Evolutionary conservation across 1,284 basidiomycete species (phyloP), one percentile per base, ranked within the genome.

Genomic region (Agroathelia rolfsii): DNA sequence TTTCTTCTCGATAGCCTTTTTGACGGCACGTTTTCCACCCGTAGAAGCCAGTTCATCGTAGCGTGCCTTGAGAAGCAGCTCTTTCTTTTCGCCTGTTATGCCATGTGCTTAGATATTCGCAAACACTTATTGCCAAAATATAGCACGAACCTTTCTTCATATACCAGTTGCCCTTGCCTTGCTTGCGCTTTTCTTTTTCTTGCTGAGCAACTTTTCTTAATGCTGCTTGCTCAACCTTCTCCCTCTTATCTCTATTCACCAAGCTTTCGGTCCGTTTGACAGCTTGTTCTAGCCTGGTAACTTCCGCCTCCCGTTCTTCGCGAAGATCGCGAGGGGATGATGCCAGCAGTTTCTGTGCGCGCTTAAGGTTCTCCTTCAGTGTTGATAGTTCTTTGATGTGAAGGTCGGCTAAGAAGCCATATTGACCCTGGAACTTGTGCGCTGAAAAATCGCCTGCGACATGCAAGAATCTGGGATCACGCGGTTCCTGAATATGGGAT

Each of bases 381-480:
- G 71, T 70, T 16, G 52, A 46, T 8, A 92, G 63, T 51, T 97
- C 93, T 5, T 60, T 58, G 24, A 62, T 55, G 48, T 84, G 84
- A 38, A 83, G 51, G 2, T 73, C 71, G 1, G 76, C 62, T 13
- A 96, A 63, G 56, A 97, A 97, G 0, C 62, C 62, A 48, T 96
- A 97, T 18, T 80, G 77, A 28, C 73, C 58, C 12, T 69, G 66
- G 51, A 90, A 94, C 16, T 78, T 72, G 34, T 76, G 61, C 0
- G 68, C 47, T 28, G 82, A 75, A 43, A 82, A 74, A 37, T 74
- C 64, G n/a, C 88, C 88, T 5, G 76, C 67, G 8, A 87, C 56
- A 8, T 76, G 69, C 17, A 86, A 66, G 59, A 97, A 97, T 28
- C 93, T 77, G 3, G 94, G 93, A 58, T 97, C 93, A 24, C 93